Evolutionary conservation across 768 basidiomycete species (phyloP), one percentile per base, ranked within the genome.

Genomic region (Mycena amicta): DNA sequence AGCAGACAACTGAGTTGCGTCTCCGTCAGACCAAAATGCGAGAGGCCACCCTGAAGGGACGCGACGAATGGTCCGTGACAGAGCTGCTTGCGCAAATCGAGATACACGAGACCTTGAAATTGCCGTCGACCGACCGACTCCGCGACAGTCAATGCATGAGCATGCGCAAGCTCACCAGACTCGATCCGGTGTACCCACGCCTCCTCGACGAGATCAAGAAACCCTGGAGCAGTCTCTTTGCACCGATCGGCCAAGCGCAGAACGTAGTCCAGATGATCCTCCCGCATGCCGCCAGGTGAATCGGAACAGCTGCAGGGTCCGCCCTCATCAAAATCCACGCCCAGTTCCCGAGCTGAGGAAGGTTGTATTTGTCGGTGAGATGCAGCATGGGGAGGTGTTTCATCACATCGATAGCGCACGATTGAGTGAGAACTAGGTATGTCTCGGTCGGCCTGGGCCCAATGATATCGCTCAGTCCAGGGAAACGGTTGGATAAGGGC

Each of bases 81-180:
- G 47, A 49, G 47, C 27, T 49, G 47, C 27, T 49, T 49, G 8
- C 47, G 22, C 47, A 49, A 23, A n/a, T 49, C 47, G 47, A 49
- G 47, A 22, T 49, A 49, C 5, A 49, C n/a, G 25, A 25, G 47
- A 4, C 47, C 47, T 49, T 49, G 47, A n/a, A 49, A 29, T 8
- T 4, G 11, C 6, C 47, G 47, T 28, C 47, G 12, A 23, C n/a
- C 47, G 27, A 29, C 47, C 8, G 22, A 25, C 26, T 49, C 47
- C 25, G 47, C 47, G 25, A 49, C 47, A 5, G 47, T 49, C 25
- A 49, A 23, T 23, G 25, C 47, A 13, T 28, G 27, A 4, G 47
- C 47, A 22, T 49, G 47, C 26, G 47, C 5, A 4, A 26, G 23
- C 27, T 49, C 47, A 23, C 47, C 47, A 4, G 47, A 5, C 47